Conservation (phyloP, 441 rosid genomes). For the Croton setiger region DNA sequence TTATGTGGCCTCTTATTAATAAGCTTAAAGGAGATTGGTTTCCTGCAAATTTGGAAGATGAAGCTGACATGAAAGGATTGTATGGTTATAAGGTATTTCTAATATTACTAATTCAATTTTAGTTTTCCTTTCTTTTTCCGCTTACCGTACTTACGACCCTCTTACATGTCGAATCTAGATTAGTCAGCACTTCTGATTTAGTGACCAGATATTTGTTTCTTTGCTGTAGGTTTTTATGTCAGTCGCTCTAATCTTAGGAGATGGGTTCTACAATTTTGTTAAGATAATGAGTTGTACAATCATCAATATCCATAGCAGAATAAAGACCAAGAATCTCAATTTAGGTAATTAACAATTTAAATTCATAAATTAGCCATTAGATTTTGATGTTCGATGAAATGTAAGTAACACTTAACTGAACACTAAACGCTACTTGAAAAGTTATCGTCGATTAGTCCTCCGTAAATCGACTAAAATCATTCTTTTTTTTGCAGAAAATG, state of each 20-base stretch:
- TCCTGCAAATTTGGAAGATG: constrained; percentile 36
- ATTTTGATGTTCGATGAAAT: not conserved
- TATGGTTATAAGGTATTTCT: constrained; percentile 75
- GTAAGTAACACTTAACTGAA: no score
- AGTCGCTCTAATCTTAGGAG: constrained; percentile 83
- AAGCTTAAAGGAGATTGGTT: constrained; percentile 80
- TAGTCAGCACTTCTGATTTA: no score
- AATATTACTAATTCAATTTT: not conserved
- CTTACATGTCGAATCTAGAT: no score
- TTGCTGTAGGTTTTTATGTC: constrained; percentile 60
- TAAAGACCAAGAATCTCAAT: constrained; percentile 39
- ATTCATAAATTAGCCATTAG: not conserved
- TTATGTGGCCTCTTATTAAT: constrained; percentile 90
- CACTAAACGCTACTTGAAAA: no score
- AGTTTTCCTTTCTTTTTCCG: no score
- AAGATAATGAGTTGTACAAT: constrained; percentile 57
- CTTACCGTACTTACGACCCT: no score
- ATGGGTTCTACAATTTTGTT: constrained; percentile 84
- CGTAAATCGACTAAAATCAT: no score
- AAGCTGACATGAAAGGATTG: constrained; percentile 78
- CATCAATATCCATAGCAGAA: constrained; percentile 40
- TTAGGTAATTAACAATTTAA: constrained; percentile 27
- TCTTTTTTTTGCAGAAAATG: constrained; percentile 14
- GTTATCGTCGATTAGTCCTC: no score
- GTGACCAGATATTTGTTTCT: not conserved